Evolutionary conservation across 2,329 filamentous ascomycete genomes (phyloP), one percentile per base, ranked within the genome.

Genomic region (Neonectria punicea): DNA sequence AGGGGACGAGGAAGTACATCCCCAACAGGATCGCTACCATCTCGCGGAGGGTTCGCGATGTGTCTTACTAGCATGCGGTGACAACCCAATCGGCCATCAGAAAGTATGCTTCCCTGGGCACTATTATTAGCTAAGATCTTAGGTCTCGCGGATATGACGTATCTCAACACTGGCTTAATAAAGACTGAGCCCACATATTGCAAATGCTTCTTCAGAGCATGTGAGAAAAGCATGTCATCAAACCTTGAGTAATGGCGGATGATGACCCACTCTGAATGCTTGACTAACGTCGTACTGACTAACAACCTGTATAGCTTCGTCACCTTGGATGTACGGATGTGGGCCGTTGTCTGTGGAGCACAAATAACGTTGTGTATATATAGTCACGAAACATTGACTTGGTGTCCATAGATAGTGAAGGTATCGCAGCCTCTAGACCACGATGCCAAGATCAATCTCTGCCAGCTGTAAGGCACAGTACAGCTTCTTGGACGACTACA

Each of bases 401-500:
- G 47, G 22, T 16, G n/a, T 14, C 13, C 7, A 30, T 28, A 50
- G 13, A 32, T 9, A 20, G 5, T 5, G n/a, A 41, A n/a, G 20
- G 20, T 2, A 22, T 2, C 3, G 20, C 20, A 22, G 20, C 20
- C 20, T 22, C 20, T 22, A 22, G 20, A 22, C 3, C 20, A 22
- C 20, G 2, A 74, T 74, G 72, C 69, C 72, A 1, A 67, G 70
- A 2, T 61, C 71, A 46, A 65, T 70, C 47, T 34, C 63, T 8
- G 30, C 65, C 11, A 11, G 16, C 13, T n/a, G 57, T 5, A 70
- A 66, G 28, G 59, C 63, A 4, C 73, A 69, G 30, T 85, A 85
- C 69, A 84, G 82, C 72, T 82, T 86, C 61, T 76, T 83, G 51
- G 84, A 86, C 67, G 84, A 86, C 67, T 86, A 86, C 70, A 84